These are phyloP conservation scores for Lepidium didymum DNA, from an alignment of 345 rosid genomes.

Conservation along the genomic window DNA sequence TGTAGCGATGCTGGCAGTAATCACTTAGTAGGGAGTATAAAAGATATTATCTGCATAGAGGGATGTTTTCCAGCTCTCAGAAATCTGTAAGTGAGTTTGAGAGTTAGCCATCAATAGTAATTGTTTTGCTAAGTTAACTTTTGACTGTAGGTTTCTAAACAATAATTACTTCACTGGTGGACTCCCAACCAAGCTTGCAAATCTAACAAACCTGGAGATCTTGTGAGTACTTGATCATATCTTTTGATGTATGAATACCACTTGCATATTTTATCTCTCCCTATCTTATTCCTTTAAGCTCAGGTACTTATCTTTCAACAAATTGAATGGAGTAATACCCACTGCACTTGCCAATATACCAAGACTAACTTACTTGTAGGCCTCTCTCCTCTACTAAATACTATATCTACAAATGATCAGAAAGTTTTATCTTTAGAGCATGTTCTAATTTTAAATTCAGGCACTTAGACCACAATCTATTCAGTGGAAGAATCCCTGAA, in stretches of 20 bases:
- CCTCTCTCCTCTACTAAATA: neutral
- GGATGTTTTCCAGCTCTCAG: slow-evolving; percentile 73
- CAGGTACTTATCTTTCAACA: slow-evolving; percentile 66
- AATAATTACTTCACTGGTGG: slow-evolving; percentile 74
- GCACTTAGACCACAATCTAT: slow-evolving; percentile 79
- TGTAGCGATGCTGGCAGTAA: slow-evolving; percentile 75
- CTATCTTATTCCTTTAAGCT: neutral
- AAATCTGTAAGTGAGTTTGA: slow-evolving; percentile 49
- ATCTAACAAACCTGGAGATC: slow-evolving; percentile 63
- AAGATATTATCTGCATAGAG: slow-evolving; percentile 50
- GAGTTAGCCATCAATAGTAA: neutral
- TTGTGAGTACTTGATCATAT: slow-evolving; percentile 39
- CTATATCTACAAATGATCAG: neutral
- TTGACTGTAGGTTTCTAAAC: slow-evolving; percentile 54
- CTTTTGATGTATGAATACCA: neutral
- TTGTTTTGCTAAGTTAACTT: neutral
- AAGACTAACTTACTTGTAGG: slow-evolving; percentile 59
- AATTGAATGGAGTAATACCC: slow-evolving; percentile 60
- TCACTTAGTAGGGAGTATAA: slow-evolving; percentile 67
- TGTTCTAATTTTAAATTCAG: slow-evolving; percentile 28
- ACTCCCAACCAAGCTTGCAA: slow-evolving; percentile 58
- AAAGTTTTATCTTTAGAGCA: neutral
- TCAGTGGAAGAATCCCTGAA: slow-evolving; percentile 61
- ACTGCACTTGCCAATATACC: slow-evolving; percentile 53
- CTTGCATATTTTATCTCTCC: neutral